Evolutionary conservation across 495 filamentous ascomycete species (phyloP).

Genomic region (Clohesyomyces aquaticus): DNA sequence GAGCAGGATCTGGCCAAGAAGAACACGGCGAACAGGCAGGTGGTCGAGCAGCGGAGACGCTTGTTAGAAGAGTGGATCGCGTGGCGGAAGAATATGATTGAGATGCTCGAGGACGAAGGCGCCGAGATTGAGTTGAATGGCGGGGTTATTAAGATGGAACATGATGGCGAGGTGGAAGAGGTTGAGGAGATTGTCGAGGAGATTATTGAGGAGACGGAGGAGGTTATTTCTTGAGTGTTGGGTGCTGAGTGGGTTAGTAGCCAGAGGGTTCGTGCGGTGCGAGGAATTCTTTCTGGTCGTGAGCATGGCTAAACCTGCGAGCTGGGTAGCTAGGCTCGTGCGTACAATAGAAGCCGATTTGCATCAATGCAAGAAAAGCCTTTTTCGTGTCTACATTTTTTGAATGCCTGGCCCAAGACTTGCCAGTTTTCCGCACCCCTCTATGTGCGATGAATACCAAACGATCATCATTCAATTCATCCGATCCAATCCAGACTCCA

Average conservation of each 20-base stretch:
- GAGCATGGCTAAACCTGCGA: too few species aligned
- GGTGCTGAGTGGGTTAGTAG: background rate
- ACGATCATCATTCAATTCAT: too few species aligned
- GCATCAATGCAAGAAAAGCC: too few species aligned
- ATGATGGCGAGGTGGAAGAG: slow-evolving; percentile 73
- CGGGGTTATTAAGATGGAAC: slow-evolving; percentile 55
- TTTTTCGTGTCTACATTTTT: too few species aligned
- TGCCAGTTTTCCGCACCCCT: too few species aligned
- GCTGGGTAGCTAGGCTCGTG: too few species aligned
- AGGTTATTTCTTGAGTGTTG: slow-evolving; percentile 56
- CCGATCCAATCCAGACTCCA: too few species aligned
- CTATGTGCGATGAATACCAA: too few species aligned
- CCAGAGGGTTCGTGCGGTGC: too few species aligned
- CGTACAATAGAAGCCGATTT: too few species aligned
- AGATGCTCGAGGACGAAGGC: slow-evolving; percentile 65
- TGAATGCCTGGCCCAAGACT: too few species aligned
- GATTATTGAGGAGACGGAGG: slow-evolving; percentile 72
- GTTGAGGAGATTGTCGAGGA: slow-evolving; percentile 90
- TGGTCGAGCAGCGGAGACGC: slow-evolving; percentile 83
- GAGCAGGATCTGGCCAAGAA: slow-evolving; percentile 91
- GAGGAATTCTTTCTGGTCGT: too few species aligned
- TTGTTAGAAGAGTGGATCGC: slow-evolving; percentile 86
- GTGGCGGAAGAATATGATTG: slow-evolving; percentile 76
- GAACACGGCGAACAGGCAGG: slow-evolving; percentile 87
- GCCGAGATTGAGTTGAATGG: slow-evolving; percentile 58